phyloP scores from a whole-genome alignment of 2,329 filamentous ascomycete genomes.

The Cladosporium halotolerans region DNA sequence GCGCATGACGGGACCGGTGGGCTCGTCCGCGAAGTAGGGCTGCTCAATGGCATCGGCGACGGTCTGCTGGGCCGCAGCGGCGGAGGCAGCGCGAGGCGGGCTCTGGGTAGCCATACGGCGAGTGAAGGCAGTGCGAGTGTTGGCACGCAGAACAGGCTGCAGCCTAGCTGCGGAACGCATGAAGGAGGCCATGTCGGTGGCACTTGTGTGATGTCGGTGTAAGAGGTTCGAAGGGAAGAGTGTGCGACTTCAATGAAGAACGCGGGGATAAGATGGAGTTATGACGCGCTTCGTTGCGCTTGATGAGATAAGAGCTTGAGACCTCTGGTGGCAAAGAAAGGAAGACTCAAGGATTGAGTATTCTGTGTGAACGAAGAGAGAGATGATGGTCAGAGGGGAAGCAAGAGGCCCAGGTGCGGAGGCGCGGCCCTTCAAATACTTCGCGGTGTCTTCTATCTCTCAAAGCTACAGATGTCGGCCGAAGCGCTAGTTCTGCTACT shows the following conservation, averaged over 20 bases:
- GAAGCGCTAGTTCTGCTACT: not conserved
- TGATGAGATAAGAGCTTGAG: slow-evolving; percentile 2
- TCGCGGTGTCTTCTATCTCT: slow-evolving; percentile 2
- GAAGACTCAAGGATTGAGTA: not conserved
- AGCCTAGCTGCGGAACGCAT: slow-evolving; percentile 27
- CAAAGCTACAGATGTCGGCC: slow-evolving; percentile 5
- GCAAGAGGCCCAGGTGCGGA: not conserved
- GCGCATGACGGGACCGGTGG: slow-evolving; percentile 47
- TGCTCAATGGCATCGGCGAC: slow-evolving; percentile 23
- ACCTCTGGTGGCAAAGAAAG: not conserved
- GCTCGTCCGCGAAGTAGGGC: slow-evolving; percentile 49
- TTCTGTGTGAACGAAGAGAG: not conserved
- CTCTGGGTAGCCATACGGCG: slow-evolving; percentile 26
- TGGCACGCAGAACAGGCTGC: slow-evolving; percentile 22
- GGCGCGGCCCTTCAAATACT: slow-evolving; percentile 10
- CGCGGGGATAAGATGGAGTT: slow-evolving; percentile 3
- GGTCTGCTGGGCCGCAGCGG: slow-evolving; percentile 24
- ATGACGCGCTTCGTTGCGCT: slow-evolving; percentile 2
- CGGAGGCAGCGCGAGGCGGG: slow-evolving; percentile 24
- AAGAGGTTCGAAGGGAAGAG: not conserved
- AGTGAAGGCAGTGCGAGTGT: slow-evolving; percentile 12
- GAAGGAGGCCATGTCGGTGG: slow-evolving; percentile 26
- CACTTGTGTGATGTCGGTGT: not conserved
- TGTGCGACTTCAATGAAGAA: slow-evolving; percentile 3
- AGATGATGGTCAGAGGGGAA: not conserved